phyloP scores from a whole-genome alignment of 192 early-diverging fungal genomes.

The Lunasporangiospora selenospora region DNA sequence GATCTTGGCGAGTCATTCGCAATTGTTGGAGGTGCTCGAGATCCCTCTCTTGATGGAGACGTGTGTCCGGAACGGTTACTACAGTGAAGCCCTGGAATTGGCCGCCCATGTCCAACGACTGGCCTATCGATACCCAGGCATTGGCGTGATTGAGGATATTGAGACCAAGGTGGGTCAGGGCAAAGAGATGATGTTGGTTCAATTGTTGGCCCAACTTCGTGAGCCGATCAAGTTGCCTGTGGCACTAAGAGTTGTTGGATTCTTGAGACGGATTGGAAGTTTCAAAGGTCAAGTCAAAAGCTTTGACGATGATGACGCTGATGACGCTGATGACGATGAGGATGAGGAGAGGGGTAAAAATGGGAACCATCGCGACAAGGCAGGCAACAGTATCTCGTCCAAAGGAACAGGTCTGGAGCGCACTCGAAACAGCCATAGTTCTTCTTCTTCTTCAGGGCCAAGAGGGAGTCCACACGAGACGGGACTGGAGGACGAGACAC shows the following conservation, averaged over 20 bases:
- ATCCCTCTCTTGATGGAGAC: slow-evolving; percentile 85
- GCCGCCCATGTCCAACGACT: slow-evolving; percentile 69
- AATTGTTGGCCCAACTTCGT: slow-evolving; percentile 70
- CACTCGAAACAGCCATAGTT: too few relatives aligned
- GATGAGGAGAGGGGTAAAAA: too few relatives aligned
- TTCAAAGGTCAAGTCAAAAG: slow-evolving; percentile 43
- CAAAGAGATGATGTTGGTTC: slow-evolving; percentile 72
- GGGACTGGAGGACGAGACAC: slow-evolving; percentile 59
- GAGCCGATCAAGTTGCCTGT: slow-evolving; percentile 77
- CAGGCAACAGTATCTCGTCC: too few relatives aligned
- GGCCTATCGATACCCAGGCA: slow-evolving; percentile 59
- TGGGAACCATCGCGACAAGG: too few relatives aligned
- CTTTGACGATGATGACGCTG: slow-evolving; percentile 25
- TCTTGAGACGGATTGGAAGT: slow-evolving; percentile 74
- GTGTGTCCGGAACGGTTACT: slow-evolving; percentile 80
- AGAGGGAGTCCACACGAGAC: too few relatives aligned
- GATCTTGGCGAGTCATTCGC: slow-evolving; percentile 60
- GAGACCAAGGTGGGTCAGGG: slow-evolving; percentile 66
- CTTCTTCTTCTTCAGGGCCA: not conserved
- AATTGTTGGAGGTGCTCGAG: slow-evolving; percentile 74
- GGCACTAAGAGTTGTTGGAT: slow-evolving; percentile 79
- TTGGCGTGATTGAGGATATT: slow-evolving; percentile 64
- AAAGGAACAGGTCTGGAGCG: too few relatives aligned
- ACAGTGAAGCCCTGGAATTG: slow-evolving; percentile 86
- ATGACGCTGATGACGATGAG: too few relatives aligned